These are phyloP conservation scores for Vitis labrusca DNA, from an alignment of 164 flowering plant genomes.

Conservation along the genomic window DNA sequence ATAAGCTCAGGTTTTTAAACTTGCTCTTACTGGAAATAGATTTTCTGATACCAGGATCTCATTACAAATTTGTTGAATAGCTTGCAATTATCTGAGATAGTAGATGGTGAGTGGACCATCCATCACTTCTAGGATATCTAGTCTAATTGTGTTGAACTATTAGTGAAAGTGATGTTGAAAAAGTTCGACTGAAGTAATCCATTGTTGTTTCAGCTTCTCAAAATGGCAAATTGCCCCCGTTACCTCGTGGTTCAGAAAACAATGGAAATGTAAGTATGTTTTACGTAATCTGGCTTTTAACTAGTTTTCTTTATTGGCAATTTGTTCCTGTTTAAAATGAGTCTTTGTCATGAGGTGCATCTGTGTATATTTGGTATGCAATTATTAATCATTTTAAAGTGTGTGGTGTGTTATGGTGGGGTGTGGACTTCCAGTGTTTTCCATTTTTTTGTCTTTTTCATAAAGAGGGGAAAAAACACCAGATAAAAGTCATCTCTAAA, in stretches of 20 bases:
- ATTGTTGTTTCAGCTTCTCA: conserved; percentile 55
- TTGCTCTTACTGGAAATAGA: conserved; percentile 3
- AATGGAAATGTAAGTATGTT: conserved; percentile 62
- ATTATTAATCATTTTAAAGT: too few relatives aligned
- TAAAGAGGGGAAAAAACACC: too few relatives aligned
- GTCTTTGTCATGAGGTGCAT: too few relatives aligned
- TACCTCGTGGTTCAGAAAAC: conserved; percentile 61
- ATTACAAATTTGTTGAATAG: conserved; percentile 63
- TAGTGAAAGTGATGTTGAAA: neutral
- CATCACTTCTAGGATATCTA: neutral
- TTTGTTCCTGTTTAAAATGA: too few relatives aligned
- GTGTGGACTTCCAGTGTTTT: too few relatives aligned
- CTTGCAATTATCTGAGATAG: conserved; percentile 69
- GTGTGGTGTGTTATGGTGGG: too few relatives aligned
- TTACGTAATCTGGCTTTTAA: neutral
- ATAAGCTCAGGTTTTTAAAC: neutral
- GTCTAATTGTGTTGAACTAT: neutral
- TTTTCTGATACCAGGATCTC: conserved; percentile 59
- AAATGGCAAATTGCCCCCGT: conserved; percentile 67
- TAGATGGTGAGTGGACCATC: conserved; percentile 61
- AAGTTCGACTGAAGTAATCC: conserved; percentile 1
- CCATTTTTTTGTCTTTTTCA: too few relatives aligned
- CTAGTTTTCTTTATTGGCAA: neutral
- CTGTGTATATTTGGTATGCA: too few relatives aligned
- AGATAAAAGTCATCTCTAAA: too few relatives aligned